Conservation (phyloP, 225 moss, liverwort and hornwort species). For the Anthoceros angustus region DNA sequence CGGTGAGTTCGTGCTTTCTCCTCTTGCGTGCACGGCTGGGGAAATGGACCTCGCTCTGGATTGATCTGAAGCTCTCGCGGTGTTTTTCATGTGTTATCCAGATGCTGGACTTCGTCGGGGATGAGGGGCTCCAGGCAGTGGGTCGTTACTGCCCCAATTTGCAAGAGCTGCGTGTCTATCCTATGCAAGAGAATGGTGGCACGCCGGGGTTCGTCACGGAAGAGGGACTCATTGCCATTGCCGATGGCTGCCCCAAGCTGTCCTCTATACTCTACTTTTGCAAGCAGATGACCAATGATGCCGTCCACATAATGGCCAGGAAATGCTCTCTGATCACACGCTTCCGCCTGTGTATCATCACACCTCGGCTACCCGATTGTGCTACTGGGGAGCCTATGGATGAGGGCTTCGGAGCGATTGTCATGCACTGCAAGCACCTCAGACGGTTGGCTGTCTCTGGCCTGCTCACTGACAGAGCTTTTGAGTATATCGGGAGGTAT, state of each 20-base stretch:
- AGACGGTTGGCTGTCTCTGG: constrained; percentile 68
- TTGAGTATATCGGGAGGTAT: constrained; percentile 29
- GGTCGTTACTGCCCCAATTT: constrained; percentile 56
- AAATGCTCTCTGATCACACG: constrained; percentile 58
- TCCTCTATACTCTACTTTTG: constrained; percentile 87
- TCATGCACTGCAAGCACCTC: constrained; percentile 48
- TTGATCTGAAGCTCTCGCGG: not conserved
- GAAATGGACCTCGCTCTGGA: too few relatives aligned
- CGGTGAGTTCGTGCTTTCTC: constrained; percentile 28
- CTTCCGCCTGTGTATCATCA: constrained; percentile 65
- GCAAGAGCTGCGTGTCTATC: constrained; percentile 69
- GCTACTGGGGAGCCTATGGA: constrained; percentile 46
- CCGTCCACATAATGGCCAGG: constrained; percentile 41
- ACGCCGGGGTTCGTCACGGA: constrained; percentile 35
- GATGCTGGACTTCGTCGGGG: constrained; percentile 80
- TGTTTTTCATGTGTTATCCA: constrained; percentile 12
- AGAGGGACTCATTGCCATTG: constrained; percentile 62
- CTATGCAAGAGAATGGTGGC: constrained; percentile 19
- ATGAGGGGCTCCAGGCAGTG: constrained; percentile 59
- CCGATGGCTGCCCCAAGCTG: constrained; percentile 56
- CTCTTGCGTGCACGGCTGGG: not conserved
- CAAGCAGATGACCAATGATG: constrained; percentile 83
- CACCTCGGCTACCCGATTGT: constrained; percentile 28
- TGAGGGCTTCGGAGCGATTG: constrained; percentile 56
- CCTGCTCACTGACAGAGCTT: constrained; percentile 48